These are phyloP conservation scores for Cyberlindnera xylosilytica DNA, from an alignment of 805 yeast species.

Conservation along the genomic window DNA sequence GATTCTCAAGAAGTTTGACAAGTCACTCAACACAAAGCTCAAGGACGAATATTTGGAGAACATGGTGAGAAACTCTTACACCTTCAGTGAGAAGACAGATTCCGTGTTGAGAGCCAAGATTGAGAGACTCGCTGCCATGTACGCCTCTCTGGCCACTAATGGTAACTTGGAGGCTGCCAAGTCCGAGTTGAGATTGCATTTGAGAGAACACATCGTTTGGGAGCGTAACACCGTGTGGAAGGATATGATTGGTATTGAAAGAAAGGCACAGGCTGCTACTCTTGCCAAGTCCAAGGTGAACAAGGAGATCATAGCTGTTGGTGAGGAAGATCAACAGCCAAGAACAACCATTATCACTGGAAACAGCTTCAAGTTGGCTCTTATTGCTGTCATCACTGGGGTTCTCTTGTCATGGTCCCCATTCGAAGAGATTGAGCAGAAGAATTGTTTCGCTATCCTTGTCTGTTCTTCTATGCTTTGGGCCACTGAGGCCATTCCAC, in stretches of 20 bases:
- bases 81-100: conserved; percentile 51
- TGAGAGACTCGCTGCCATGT: conserved; percentile 48
- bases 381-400: conserved; percentile 48
- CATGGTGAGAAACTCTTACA: conserved; percentile 43
- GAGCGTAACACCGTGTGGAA: conserved; percentile 98
- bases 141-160: conserved; percentile 49
- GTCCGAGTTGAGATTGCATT: conserved; percentile 46
- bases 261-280: conserved; percentile 76
- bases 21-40: conserved; percentile 61
- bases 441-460: conserved; percentile 81
- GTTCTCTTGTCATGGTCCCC: conserved; percentile 47
- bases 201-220: conserved; percentile 94
- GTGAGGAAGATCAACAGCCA: conserved; percentile 28
- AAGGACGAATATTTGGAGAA: conserved; percentile 54
- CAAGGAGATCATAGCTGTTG: conserved; percentile 22
- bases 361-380: conserved; percentile 38
- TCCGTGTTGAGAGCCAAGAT: conserved; percentile 49
- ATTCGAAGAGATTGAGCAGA: conserved; percentile 54
- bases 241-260: conserved; percentile 87
- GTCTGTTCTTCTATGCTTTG: conserved; percentile 80
- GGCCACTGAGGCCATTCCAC: conserved; percentile 94
- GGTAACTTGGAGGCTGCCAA: conserved; percentile 42
- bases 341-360: conserved; percentile 30
- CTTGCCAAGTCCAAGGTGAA: conserved; percentile 31
- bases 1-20: conserved; percentile 89